Conservation (phyloP, 345 rosid genomes). For the Ceriops decandra region DNA sequence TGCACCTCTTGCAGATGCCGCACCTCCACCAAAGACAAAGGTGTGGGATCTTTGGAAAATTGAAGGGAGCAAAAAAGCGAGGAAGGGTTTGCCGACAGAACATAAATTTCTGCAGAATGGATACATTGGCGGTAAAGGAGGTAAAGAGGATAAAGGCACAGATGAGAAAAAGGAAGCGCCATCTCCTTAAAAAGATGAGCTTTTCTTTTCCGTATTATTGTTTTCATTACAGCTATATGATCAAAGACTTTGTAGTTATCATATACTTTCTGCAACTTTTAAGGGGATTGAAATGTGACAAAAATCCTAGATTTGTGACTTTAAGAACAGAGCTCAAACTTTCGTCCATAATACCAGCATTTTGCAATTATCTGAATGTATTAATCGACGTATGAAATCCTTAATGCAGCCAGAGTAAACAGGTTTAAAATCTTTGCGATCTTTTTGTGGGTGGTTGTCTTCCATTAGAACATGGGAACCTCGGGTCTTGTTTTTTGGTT, state of each 20-base stretch:
- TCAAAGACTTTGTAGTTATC: neutral
- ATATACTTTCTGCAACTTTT: neutral
- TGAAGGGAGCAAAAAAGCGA: slow-evolving; percentile 60
- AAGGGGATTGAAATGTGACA: too few relatives aligned
- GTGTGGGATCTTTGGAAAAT: slow-evolving; percentile 72
- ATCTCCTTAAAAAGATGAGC: slow-evolving; percentile 14
- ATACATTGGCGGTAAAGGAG: slow-evolving; percentile 25
- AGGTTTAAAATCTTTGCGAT: too few relatives aligned
- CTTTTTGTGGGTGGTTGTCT: too few relatives aligned
- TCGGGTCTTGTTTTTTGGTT: too few relatives aligned
- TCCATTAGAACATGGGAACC: too few relatives aligned
- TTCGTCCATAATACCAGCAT: too few relatives aligned
- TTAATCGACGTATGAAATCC: too few relatives aligned
- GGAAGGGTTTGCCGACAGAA: slow-evolving; percentile 60
- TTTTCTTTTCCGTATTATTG: neutral
- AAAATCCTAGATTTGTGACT: too few relatives aligned
- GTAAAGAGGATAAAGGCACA: slow-evolving; percentile 26
- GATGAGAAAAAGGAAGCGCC: slow-evolving; percentile 22
- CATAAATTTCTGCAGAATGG: slow-evolving; percentile 33
- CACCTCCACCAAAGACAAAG: slow-evolving; percentile 66
- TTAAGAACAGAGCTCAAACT: too few relatives aligned
- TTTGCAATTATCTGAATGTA: too few relatives aligned
- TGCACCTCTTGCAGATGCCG: slow-evolving; percentile 63
- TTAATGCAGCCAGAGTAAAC: too few relatives aligned
- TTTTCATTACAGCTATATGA: slow-evolving; percentile 1